These are phyloP conservation scores for Persicaria maculosa DNA, from an alignment of 148 eudicot genomes.

Conservation along the genomic window DNA sequence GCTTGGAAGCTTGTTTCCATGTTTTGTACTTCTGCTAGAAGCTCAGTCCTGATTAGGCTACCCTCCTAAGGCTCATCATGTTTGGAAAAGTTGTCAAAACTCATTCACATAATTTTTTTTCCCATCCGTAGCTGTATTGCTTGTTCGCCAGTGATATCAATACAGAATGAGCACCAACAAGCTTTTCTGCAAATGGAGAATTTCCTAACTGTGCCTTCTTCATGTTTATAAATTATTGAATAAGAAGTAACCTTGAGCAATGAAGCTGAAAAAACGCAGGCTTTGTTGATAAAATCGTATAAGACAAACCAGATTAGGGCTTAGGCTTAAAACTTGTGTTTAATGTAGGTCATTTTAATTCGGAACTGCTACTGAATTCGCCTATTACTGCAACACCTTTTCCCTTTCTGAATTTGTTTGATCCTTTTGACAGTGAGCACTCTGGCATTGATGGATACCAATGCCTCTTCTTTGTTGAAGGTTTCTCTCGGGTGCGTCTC, in stretches of 20 bases:
- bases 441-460: slow-evolving; percentile 45
- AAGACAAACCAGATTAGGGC: background rate
- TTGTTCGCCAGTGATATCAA: background rate
- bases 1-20: background rate
- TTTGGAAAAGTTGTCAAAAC: background rate
- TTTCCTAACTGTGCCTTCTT: background rate
- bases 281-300: background rate
- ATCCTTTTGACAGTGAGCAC: slow-evolving; percentile 40
- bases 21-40: background rate
- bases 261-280: background rate
- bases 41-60: background rate
- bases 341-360: background rate
- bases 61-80: background rate
- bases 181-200: background rate
- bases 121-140: background rate
- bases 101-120: background rate
- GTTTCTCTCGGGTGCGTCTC: slow-evolving; percentile 48
- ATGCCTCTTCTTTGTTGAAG: slow-evolving; percentile 54
- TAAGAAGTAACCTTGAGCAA: background rate
- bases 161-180: background rate
- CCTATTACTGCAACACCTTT: background rate
- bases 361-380: background rate
- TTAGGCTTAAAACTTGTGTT: background rate
- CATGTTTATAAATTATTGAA: background rate
- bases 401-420: background rate